Evolutionary conservation across 1,284 basidiomycete species (phyloP), one percentile per base, ranked within the genome.

Genomic region (Trametes sp.): DNA sequence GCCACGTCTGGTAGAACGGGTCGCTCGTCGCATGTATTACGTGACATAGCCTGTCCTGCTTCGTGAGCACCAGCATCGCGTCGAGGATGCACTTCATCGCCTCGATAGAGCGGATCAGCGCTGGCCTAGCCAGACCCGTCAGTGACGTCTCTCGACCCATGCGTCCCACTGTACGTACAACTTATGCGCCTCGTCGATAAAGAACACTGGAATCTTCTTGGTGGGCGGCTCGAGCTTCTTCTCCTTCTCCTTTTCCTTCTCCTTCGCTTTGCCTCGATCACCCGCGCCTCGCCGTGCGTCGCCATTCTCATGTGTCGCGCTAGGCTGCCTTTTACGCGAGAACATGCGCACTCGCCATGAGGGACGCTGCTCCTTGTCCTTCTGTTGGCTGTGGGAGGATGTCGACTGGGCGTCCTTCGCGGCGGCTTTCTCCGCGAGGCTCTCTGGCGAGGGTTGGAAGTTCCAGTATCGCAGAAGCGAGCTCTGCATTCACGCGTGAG

Each of bases 1-100:
- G 80, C 89, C 89, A 94, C 31, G 87, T 90, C 70, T 92, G 90
- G 73, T 93, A 94, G 76, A 94, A 93, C 0, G 92, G 87, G 66
- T 94, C 92, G 70, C 87, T 91, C 2, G 93, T 93, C 1, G 92
- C 90, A 66, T 94, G 92, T 53, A 94, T 86, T 69, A 93, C 89
- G 70, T 94, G 92, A 68, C 90, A 92, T 14, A 94, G 75, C 16
- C 90, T 81, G 71, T 94, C 89, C 75, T 94, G 92, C 77, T 94
- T 94, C 36, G 92, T 93, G 52, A 94, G 78, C 16, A 94, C 93
- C 21, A 94, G 84, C 84, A 93, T 90, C 8, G 90, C 89, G 70
- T 94, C 93, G 31, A 94, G 81, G 9, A 94, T 77, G 65, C 87
- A 89, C 73, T 93, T 94, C 89, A 94, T 91, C 4, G 91, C 85